Percentiles rank a stretch among this genome's conserved stretches.
Conservation (phyloP, 257 asterid genomes). For the Anisodus acutangulus region DNA sequence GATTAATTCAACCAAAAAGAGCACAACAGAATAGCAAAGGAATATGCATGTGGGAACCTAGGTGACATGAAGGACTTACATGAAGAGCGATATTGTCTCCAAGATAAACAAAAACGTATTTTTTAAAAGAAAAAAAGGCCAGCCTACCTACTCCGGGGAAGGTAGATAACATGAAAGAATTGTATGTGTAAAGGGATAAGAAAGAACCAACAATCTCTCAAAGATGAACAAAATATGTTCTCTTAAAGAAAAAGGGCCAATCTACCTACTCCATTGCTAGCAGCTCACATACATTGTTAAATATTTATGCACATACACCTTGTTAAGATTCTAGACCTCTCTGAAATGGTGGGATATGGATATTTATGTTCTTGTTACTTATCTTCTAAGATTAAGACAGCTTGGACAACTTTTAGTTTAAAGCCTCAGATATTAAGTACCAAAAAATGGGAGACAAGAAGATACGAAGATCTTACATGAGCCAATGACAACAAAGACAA, state of each 20-base stretch:
- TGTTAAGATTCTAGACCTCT: neutral
- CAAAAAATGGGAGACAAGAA: neutral
- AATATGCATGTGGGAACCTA: neutral
- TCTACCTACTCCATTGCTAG: neutral
- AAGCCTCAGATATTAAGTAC: neutral
- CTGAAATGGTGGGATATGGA: neutral
- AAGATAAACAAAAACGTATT: neutral
- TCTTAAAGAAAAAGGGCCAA: neutral
- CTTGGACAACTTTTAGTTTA: neutral
- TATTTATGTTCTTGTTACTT: slow-evolving; percentile 3
- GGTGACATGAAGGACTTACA: neutral
- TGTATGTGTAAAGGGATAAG: neutral
- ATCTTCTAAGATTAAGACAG: neutral
- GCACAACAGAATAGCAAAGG: neutral
- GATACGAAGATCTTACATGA: slow-evolving; percentile 63
- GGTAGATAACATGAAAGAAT: neutral
- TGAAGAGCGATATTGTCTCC: neutral
- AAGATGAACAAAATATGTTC: neutral
- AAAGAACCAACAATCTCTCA: neutral
- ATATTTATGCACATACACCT: neutral
- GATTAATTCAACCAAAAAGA: neutral
- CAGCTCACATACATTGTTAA: neutral
- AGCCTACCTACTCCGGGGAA: neutral
- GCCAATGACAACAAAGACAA: slow-evolving; percentile 90
- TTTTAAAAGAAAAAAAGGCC: neutral